Conservation (phyloP, 2,329 filamentous ascomycete genomes). For the Neoarthrinium moseri region DNA sequence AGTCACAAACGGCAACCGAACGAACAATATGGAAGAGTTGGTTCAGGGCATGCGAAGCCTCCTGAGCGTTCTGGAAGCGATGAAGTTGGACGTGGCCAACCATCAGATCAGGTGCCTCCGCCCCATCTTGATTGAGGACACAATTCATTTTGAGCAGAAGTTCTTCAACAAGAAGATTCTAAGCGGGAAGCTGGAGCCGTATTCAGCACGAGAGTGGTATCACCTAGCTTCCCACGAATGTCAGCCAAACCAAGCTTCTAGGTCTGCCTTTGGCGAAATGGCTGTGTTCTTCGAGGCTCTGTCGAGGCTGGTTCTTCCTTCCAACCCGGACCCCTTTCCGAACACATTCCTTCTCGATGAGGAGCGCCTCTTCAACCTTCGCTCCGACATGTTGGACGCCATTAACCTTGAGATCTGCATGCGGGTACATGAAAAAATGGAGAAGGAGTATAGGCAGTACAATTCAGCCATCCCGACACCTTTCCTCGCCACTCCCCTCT, state of each 20-base stretch:
- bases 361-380: slow-evolving; percentile 60
- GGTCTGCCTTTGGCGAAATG: slow-evolving; percentile 55
- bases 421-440: slow-evolving; percentile 54
- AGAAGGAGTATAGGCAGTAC: slow-evolving; percentile 42
- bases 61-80: slow-evolving; percentile 84
- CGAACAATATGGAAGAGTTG: slow-evolving; percentile 67
- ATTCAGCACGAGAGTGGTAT: slow-evolving; percentile 65
- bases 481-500: slow-evolving; percentile 21
- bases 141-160: slow-evolving; percentile 83
- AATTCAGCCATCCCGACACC: slow-evolving; percentile 17
- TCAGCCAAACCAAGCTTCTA: slow-evolving; percentile 32
- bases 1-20: slow-evolving; percentile 71
- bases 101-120: slow-evolving; percentile 91
- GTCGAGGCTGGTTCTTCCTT: slow-evolving; percentile 54
- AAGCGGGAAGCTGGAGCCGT: slow-evolving; percentile 58
- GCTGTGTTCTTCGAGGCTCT: slow-evolving; percentile 60
- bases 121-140: slow-evolving; percentile 84
- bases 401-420: slow-evolving; percentile 66
- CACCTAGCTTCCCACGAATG: slow-evolving; percentile 39
- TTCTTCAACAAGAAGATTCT: slow-evolving; percentile 79
- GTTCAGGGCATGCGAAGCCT: slow-evolving; percentile 78
- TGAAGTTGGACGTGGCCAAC: slow-evolving; percentile 98
- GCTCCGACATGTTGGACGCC: slow-evolving; percentile 59
- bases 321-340: slow-evolving; percentile 46
- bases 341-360: slow-evolving; percentile 66